Base-by-base conservation (phyloP, 2,329 filamentous ascomycete species). In the Dothistroma septosporum region DNA sequence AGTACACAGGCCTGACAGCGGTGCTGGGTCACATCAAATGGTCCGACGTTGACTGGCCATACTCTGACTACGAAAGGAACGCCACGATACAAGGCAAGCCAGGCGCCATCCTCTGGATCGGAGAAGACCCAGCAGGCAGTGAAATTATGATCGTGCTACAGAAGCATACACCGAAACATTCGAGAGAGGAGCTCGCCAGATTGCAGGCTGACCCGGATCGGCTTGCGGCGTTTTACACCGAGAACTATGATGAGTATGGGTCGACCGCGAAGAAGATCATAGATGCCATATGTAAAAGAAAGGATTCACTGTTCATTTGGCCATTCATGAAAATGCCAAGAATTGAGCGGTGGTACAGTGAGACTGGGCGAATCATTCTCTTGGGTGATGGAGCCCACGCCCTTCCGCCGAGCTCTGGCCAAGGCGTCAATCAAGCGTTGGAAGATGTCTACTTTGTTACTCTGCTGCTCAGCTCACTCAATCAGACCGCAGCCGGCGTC, bases 361-460 rank as follows among this genome's bases (percentile, higher is more conserved):
- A 63, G 41, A 70, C 74, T 6, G 72, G 78, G 10, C 75, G 80
- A 0, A 76, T 84, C 2, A 75, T 86, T 4, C 71, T 86, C 1
- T 71, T 85, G 2, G 84, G 83, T 4, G 83, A 86, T 69, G 82
- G 82, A 1, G 83, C 82, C 0, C 83, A 86, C 70, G 82, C 83
- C 0, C 73, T 85, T 58, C 79, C 81, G 1, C 78, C 83, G 0
- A 80, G 78, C 4, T 79, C 78, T 0, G 82, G 83, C 1, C 83
- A 85, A 69, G 84, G 83, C 0, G 77, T 80, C 0, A 80, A 78
- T 4, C 83, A 85, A 69, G 83, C 81, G 0, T 67, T 86, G 11
- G 83, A 86, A 68, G 83, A 86, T 70, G 77, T 76, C 0, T 78
- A 82, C 62, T 75, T 78, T 0, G 72, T 84, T 10, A 72, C 76